phyloP scores from a whole-genome alignment of 192 early-diverging fungal species.

The Phycomyces blakesleeanus region DNA sequence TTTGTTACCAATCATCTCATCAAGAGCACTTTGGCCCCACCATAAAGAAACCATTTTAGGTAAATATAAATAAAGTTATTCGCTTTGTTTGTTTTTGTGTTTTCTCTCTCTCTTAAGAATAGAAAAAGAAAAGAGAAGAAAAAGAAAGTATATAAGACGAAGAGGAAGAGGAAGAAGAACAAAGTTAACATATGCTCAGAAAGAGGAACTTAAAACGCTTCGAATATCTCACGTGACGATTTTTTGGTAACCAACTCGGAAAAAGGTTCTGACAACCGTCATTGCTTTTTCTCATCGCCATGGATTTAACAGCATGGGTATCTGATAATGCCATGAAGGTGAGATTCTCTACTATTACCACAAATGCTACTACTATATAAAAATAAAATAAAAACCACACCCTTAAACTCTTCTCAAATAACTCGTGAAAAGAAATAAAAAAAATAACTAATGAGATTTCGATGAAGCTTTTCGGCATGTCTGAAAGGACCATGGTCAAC shows the following conservation, averaged over 20 bases:
- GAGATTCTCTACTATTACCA: background rate
- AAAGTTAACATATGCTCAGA: background rate
- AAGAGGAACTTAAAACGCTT: too few species aligned
- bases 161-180: background rate
- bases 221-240: background rate
- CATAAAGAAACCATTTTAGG: constrained; percentile 25
- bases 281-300: background rate
- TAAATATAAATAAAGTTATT: constrained; percentile 7
- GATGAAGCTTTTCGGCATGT: constrained; percentile 54
- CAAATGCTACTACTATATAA: too few species aligned
- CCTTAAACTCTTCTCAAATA: too few species aligned
- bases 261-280: background rate
- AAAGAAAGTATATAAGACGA: constrained; percentile 10
- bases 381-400: too few species aligned
- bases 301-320: constrained; percentile 55
- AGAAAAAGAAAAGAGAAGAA: constrained; percentile 7
- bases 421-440: too few species aligned
- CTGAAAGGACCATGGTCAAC: constrained; percentile 65
- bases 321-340: constrained; percentile 62
- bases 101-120: background rate
- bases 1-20: constrained; percentile 29
- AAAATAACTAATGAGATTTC: too few species aligned
- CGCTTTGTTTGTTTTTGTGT: too few species aligned
- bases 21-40: constrained; percentile 33
- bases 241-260: background rate